A percentile compares a stretch with the other conserved stretches of the same genome.
Conservation (phyloP, 2,329 filamentous ascomycete genomes). For the Ophiostoma triangulosporum region DNA sequence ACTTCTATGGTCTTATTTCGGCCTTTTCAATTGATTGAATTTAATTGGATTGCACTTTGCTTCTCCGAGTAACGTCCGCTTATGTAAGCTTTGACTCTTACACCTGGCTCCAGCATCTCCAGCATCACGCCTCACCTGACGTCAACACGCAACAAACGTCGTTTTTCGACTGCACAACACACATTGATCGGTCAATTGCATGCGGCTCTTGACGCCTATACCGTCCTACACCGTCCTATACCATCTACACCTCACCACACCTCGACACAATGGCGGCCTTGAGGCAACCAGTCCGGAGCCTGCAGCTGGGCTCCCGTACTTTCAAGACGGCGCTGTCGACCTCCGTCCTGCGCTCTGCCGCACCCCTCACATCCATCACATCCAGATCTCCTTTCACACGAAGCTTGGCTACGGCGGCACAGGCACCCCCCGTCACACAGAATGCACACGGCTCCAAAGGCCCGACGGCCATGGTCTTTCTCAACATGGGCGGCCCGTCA, state of each 20-base stretch:
- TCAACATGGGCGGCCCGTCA: constrained; percentile 96
- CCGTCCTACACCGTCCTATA: too few relatives aligned
- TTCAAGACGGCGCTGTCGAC: neutral
- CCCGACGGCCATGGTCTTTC: constrained; percentile 93
- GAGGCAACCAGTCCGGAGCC: constrained; percentile 20
- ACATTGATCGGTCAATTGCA: too few relatives aligned
- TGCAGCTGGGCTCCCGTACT: constrained; percentile 5
- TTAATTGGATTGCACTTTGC: neutral
- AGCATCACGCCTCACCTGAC: too few relatives aligned
- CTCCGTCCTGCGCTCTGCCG: neutral
- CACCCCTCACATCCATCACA: constrained; percentile 17
- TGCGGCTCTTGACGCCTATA: neutral
- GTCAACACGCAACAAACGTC: too few relatives aligned
- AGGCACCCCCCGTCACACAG: constrained; percentile 65
- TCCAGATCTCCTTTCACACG: constrained; percentile 16
- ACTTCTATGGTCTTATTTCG: neutral
- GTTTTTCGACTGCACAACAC: too few relatives aligned
- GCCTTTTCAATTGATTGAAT: neutral
- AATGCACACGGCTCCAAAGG: constrained; percentile 56
- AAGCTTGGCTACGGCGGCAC: constrained; percentile 39
- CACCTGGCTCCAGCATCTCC: too few relatives aligned
- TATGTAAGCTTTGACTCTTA: too few relatives aligned
- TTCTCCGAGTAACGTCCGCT: too few relatives aligned
- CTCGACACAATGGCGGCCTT: constrained; percentile 18
- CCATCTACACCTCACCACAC: too few relatives aligned